Evolutionary conservation across 164 flowering plant species (phyloP), one percentile per base, ranked within the genome.

Genomic region (Vitis rotundifolia): DNA sequence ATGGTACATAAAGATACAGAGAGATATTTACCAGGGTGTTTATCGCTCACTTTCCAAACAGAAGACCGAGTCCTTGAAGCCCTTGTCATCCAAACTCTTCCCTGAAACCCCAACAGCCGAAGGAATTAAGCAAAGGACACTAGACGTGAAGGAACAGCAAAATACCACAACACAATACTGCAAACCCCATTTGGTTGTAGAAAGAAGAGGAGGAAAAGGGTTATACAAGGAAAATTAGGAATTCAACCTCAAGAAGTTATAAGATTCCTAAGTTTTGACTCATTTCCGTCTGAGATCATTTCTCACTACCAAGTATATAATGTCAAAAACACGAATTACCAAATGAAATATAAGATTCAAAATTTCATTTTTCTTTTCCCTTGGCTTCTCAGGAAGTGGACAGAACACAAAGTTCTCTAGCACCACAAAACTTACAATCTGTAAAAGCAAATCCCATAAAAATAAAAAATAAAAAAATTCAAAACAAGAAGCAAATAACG

Each of bases 41-140:
- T 95, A 73, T 90, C 88, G 26, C 92, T 75, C 18, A 93, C 94
- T 81, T 86, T 90, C 98, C 93, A 91, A 15, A 74, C 98, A 0
- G 98, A 89, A 37, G 97, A 84, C 12, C 99, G 86, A 70, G 73
- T 76, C 78, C 73, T 91, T 11, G 99, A 87, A 55, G 99, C 98
- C 74, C 79, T 89, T 16, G 84, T 76, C 28, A 95, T 85, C 98
- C 99, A 95, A 55, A 83, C 68, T 73, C 84, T 81, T 69, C 97
- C 99, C 99, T 95, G 67, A 61, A 66, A 37, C 66, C 26, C 19
- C 72, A 61, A 61, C 58, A 37, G n/a, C 48, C 13, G 29, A 71
- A 9, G 5, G 13, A 49, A 71, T 61, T 28, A 61, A 50, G 1
- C 64, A 59, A 3, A 61, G 16, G 29, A 28, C 15, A 50, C 6